phyloP scores from a whole-genome alignment of 306 rosid genomes.

The Casuarina cunninghamiana region DNA sequence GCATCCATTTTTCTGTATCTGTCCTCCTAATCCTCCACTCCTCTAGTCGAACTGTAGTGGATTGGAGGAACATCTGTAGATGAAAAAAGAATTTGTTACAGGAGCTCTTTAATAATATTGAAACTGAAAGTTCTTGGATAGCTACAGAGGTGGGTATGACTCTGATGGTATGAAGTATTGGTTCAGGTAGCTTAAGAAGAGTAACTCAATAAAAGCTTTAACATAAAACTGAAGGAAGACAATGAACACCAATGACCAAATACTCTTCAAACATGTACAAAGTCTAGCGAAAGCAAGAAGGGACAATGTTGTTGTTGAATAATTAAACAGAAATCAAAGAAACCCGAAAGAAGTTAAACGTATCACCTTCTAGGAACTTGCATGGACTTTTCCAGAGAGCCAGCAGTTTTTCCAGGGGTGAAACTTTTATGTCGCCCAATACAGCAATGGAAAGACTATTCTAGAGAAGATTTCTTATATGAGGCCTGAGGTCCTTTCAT shows the following conservation, averaged over 20 bases:
- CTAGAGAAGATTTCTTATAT: neutral
- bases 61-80: conserved; percentile 49
- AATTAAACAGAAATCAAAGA: neutral
- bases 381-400: neutral
- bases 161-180: neutral
- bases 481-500: neutral
- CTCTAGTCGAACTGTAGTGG: conserved; percentile 47
- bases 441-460: neutral
- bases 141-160: neutral
- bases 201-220: neutral
- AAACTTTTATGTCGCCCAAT: conserved; percentile 1
- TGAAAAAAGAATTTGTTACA: conserved; percentile 1
- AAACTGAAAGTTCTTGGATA: neutral
- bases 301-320: neutral
- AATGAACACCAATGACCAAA: neutral
- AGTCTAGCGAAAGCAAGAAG: too few species aligned
- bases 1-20: conserved; percentile 60
- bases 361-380: neutral
- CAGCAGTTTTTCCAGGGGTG: conserved; percentile 5
- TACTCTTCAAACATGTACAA: too few species aligned
- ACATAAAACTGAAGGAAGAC: neutral
- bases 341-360: neutral
- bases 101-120: neutral
- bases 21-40: conserved; percentile 57
- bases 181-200: neutral